Evolutionary conservation across 2,329 filamentous ascomycete genomes (phyloP).

Genomic region (Xylaria sp.): DNA sequence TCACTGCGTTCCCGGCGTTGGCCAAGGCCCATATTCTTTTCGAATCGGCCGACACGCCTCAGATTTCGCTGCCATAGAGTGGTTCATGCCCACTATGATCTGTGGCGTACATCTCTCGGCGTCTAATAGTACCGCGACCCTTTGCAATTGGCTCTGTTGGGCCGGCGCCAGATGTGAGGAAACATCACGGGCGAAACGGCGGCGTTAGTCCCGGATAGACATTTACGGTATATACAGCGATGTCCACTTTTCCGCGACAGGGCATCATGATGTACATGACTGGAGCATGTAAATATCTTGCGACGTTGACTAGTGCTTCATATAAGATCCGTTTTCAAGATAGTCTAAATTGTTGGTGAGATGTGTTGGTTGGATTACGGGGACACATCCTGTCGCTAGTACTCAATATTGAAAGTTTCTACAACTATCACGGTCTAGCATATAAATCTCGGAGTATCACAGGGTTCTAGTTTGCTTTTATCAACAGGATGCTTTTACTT

Average conservation of each 20-base stretch:
- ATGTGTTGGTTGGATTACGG: not conserved
- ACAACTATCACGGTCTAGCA: not conserved
- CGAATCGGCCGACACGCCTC: constrained; percentile 12
- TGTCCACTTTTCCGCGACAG: too few species aligned
- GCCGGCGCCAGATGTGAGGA: not conserved
- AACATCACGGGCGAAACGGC: too few species aligned
- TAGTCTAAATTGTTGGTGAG: not conserved
- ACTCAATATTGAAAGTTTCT: not conserved
- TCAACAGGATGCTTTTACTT: too few species aligned
- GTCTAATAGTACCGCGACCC: not conserved
- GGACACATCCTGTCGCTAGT: not conserved
- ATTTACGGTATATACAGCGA: too few species aligned
- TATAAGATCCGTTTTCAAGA: not conserved
- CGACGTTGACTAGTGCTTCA: not conserved
- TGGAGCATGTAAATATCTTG: not conserved
- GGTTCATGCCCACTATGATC: not conserved
- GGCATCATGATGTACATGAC: too few species aligned
- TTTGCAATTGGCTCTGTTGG: not conserved
- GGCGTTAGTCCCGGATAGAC: too few species aligned
- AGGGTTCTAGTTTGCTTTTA: too few species aligned
- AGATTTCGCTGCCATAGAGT: constrained; percentile 7
- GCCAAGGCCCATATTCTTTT: constrained; percentile 20
- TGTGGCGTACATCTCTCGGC: not conserved
- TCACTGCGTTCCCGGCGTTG: constrained; percentile 17
- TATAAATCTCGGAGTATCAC: not conserved